A percentile compares a stretch with the other conserved stretches of the same genome.
Evolutionary conservation across 2,329 filamentous ascomycete species (phyloP).

Genomic region (Hypoxylon sp.): DNA sequence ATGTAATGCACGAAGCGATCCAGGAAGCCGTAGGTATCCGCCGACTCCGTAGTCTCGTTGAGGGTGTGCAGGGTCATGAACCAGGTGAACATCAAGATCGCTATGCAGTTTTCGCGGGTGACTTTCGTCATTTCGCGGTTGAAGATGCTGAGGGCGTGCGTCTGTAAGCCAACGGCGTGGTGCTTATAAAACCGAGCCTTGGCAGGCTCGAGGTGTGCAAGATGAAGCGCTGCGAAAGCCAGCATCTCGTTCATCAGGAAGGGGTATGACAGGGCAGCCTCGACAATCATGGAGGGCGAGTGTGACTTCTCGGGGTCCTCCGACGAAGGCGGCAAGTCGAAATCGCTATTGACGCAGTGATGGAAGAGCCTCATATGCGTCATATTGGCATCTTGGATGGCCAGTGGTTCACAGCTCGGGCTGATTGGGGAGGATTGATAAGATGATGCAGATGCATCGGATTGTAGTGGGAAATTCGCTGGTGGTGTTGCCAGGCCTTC

Average conservation of each 20-base stretch:
- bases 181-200: conserved; percentile 34
- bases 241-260: conserved; percentile 41
- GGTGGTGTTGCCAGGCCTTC: conserved; percentile 5
- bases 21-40: conserved; percentile 19
- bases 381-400: conserved; percentile 36
- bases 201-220: conserved; percentile 24
- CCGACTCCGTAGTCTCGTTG: conserved; percentile 18
- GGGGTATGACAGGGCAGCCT: conserved; percentile 26
- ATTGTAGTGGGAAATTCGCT: conserved; percentile 12
- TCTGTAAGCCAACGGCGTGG: conserved; percentile 36
- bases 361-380: conserved; percentile 37
- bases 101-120: conserved; percentile 29
- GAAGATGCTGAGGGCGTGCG: conserved; percentile 34
- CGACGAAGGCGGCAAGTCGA: conserved; percentile 27
- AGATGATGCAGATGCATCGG: conserved; percentile 26
- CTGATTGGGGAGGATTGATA: conserved; percentile 17
- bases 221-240: conserved; percentile 36
- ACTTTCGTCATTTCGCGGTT: conserved; percentile 34
- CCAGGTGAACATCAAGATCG: conserved; percentile 30
- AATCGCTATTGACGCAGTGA: conserved; percentile 21
- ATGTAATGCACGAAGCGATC: conserved; percentile 34
- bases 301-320: conserved; percentile 7
- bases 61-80: conserved; percentile 36
- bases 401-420: conserved; percentile 10
- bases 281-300: conserved; percentile 4